Evolutionary conservation across 352 stramenopile species (phyloP), one percentile per base, ranked within the genome.

Genomic region (Phytophthora vignae): DNA sequence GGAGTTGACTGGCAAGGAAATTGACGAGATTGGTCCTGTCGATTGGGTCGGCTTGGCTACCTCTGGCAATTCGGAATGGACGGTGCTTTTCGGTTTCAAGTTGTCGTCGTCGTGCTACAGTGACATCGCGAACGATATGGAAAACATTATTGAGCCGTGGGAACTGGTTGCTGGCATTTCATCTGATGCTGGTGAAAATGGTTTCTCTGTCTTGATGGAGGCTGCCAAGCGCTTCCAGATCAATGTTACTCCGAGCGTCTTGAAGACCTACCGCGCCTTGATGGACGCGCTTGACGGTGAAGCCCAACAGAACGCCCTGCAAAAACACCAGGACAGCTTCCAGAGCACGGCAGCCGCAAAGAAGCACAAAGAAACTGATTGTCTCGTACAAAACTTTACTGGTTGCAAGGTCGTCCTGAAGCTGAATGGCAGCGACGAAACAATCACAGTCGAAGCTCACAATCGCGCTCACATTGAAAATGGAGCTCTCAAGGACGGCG

Each of bases 241-340:
- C 57, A 94, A 94, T 62, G 74, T 94, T 36, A 91, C 86, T 11
- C 84, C 86, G 4, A 85, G 82, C 38, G 70, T 94, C 17, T 29
- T 96, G 53, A 92, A 94, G 49, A 91, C 83, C 12, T 93, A 95
- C 33, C 84, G 84, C 54, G 83, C 85, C 12, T 48, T 96, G 49
- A 93, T 92, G 72, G 90, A 96, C 22, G 84, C 93, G 0, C 63
- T 94, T 42, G 86, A 90, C 15, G 84, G 82, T 15, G 85, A 91
- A 55, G 84, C 83, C 3, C 79, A 90, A 46, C 62, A 85, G 50
- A 84, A 85, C 71, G 77, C 81, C 56, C 21, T 91, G 17, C 81
- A 88, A 49, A 87, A 91, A 60, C 82, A 92, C 65, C 83, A 91
- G 44, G 85, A 93, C 58, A 80, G 77, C 21, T 77, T 91, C 57